Base-by-base conservation (phyloP, 108 stramenopile genomes). In the Cyclotella cryptica region DNA sequence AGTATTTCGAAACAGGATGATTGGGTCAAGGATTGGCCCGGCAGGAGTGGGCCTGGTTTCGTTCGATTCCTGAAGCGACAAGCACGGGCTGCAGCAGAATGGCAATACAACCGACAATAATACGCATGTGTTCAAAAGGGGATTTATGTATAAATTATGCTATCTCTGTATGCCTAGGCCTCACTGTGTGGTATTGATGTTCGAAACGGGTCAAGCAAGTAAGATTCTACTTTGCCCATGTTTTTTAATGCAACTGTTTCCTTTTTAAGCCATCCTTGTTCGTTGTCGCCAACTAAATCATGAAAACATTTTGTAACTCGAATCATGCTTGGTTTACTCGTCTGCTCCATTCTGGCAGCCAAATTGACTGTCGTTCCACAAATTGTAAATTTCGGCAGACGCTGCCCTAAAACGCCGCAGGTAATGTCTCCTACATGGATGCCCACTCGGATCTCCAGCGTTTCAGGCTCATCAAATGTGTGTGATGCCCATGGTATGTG, bases 261-360 rank as follows among this genome's bases (percentile, higher is more conserved):
- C 42, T 35, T 49, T 39, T 75, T 68, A 22, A 64, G 68, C 80
- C 80, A 81, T 15, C 53, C 30, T 18, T 45, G 41, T 52, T 74
- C 39, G 9, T 22, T 26, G 28, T 75, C 80, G 30, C 27, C 18
- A 22, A 81, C 74, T 17, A 81, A 39, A 49, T 42, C 51, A 63
- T 69, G 58, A 41, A 81, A 81, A 41, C 18, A 58, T 41, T 81
- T 45, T 7, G 80, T 43, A 14, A 75, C 80, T 55, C 74, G 67
- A 39, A 81, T 75, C 39, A 54, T 69, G 47, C 59, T 70, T 19
- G 74, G 74, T 26, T 29, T 22, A 29, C n/a, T 17, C 42, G 80
- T 71, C 62, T 81, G 80, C 47, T 81, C 80, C 80, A 81, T 81
- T 27, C 80, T 69, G 22, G 80, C 80, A 19, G 80, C 80, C 24